phyloP scores from a whole-genome alignment of 106 monocot species.

The Dendrobium chrysotoxum region DNA sequence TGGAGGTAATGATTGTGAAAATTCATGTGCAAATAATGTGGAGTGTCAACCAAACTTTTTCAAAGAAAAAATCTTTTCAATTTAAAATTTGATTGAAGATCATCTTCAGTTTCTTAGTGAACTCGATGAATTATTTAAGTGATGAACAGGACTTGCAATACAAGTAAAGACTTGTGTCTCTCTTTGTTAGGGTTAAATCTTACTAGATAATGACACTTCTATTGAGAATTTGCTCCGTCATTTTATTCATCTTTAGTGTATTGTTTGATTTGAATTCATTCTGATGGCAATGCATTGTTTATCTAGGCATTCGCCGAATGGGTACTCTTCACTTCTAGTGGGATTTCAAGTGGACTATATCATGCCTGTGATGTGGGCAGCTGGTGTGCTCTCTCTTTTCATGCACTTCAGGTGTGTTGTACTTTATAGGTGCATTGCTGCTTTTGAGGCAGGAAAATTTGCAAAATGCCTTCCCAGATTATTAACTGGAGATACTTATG shows the following conservation, averaged over 20 bases:
- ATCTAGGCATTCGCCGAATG: conserved; percentile 84
- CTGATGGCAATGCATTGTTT: conserved; percentile 2
- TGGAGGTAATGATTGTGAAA: not conserved
- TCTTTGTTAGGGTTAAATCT: not conserved
- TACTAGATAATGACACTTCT: not conserved
- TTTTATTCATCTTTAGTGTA: not conserved
- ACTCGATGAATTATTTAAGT: not conserved
- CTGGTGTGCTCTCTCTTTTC: conserved; percentile 85
- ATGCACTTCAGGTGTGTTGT: conserved; percentile 67
- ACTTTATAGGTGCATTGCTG: not conserved
- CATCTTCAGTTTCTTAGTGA: not conserved
- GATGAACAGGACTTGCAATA: not conserved
- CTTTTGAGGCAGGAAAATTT: conserved; percentile 2
- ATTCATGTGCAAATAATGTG: not conserved
- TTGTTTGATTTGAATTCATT: not conserved
- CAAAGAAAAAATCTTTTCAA: not conserved
- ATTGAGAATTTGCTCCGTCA: not conserved
- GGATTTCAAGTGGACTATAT: conserved; percentile 87
- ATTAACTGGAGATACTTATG: not conserved
- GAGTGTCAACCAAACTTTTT: not conserved
- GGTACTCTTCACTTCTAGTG: conserved; percentile 88
- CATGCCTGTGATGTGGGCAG: conserved; percentile 97
- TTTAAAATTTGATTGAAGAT: not conserved
- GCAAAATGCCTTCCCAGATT: not conserved
- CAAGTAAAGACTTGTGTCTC: not conserved